Conservation (phyloP, 2,329 filamentous ascomycete genomes). For the Monosporascus sp. region DNA sequence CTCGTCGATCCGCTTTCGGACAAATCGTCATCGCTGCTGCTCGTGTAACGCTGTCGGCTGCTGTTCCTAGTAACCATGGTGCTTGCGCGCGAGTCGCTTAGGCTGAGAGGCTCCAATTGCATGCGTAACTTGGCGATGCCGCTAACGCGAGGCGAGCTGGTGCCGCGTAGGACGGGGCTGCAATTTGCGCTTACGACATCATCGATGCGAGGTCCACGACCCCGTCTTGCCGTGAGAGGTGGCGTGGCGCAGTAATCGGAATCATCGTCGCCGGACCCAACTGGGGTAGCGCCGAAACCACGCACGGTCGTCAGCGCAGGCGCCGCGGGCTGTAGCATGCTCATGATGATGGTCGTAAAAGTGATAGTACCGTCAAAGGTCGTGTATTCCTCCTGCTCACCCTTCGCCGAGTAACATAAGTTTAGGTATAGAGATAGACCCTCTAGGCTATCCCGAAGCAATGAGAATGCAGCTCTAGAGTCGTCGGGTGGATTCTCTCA, state of each 20-base stretch:
- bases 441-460: neutral
- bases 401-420: neutral
- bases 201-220: conserved; percentile 38
- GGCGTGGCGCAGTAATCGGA: conserved; percentile 43
- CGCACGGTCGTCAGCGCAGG: conserved; percentile 51
- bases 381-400: neutral
- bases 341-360: neutral
- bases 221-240: conserved; percentile 32
- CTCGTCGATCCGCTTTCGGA: conserved; percentile 66
- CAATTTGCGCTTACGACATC: conserved; percentile 59
- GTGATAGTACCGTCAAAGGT: neutral
- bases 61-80: conserved; percentile 49
- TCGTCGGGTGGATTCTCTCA: conserved; percentile 8
- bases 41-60: conserved; percentile 52
- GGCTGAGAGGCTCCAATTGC: conserved; percentile 72
- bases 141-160: conserved; percentile 51
- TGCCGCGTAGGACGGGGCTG: conserved; percentile 53
- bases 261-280: conserved; percentile 53
- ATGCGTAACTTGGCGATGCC: conserved; percentile 80
- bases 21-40: conserved; percentile 58
- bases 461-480: neutral
- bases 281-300: conserved; percentile 50
- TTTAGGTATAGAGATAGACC: conserved; percentile 1
- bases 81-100: conserved; percentile 51
- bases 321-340: conserved; percentile 43